phyloP scores from a whole-genome alignment of 169 alveolate genomes.

The Plasmodium vivax region DNA sequence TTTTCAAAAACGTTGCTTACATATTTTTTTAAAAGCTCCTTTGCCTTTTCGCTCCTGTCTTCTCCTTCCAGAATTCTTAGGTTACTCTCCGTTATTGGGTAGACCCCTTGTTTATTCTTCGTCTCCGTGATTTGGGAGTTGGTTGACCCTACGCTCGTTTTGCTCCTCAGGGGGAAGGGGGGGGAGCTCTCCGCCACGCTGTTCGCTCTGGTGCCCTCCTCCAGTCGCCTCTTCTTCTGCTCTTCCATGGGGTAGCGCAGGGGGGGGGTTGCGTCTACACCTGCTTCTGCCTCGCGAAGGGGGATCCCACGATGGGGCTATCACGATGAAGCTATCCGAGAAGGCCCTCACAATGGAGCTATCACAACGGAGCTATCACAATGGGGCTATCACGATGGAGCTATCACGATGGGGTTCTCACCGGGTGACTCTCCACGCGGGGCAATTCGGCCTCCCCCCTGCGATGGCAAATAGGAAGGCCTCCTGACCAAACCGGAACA shows the following conservation, averaged over 20 bases:
- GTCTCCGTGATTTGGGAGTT: constrained; percentile 48
- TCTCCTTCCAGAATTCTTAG: constrained; percentile 26
- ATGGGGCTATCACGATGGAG: not conserved
- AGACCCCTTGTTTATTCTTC: constrained; percentile 14
- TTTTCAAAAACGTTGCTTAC: constrained; percentile 41
- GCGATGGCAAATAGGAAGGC: not conserved
- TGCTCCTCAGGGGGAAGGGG: not conserved
- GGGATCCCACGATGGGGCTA: not conserved
- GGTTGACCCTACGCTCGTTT: not conserved
- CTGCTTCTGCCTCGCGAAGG: not conserved
- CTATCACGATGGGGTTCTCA: not conserved
- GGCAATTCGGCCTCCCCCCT: not conserved
- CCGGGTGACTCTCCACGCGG: not conserved
- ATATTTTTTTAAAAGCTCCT: constrained; percentile 21
- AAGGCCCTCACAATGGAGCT: no score
- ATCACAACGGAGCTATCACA: no score
- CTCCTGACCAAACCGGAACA: not conserved
- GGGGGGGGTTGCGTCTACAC: not conserved
- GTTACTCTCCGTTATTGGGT: constrained; percentile 6
- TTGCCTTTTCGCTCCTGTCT: not conserved
- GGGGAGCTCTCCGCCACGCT: not conserved
- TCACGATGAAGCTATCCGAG: no score
- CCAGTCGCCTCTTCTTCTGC: not conserved
- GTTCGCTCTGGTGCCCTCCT: not conserved
- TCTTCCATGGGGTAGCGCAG: not conserved